Conservation (phyloP, 2,329 filamentous ascomycete genomes). For the Apiospora marii region DNA sequence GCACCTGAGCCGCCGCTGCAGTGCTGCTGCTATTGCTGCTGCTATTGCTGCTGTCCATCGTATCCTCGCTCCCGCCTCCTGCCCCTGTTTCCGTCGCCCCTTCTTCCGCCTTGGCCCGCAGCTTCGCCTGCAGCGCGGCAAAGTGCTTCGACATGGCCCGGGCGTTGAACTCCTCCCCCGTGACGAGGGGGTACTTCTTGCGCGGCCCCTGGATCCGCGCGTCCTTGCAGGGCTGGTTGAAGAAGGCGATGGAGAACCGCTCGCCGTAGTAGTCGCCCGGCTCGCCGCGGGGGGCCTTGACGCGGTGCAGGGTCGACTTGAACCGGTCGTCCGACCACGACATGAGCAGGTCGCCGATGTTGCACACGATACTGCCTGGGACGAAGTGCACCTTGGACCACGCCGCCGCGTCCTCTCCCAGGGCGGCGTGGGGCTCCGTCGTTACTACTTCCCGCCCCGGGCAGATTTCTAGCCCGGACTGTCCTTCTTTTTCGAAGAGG, state of each 20-base stretch:
- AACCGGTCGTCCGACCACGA: constrained; percentile 71
- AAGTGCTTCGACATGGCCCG: constrained; percentile 47
- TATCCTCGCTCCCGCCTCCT: background rate
- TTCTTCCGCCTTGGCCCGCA: background rate
- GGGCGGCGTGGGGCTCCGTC: constrained; percentile 60
- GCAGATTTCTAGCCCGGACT: constrained; percentile 68
- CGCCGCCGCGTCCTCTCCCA: constrained; percentile 49
- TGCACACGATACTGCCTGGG: constrained; percentile 63
- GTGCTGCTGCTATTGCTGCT: background rate
- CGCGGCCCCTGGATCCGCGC: constrained; percentile 62
- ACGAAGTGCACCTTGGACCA: constrained; percentile 66
- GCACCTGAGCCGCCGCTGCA: background rate
- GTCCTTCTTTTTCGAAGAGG: constrained; percentile 64
- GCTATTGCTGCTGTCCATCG: background rate
- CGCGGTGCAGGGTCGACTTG: constrained; percentile 69
- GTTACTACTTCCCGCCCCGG: constrained; percentile 66
- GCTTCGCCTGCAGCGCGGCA: constrained; percentile 23
- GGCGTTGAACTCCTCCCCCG: constrained; percentile 66
- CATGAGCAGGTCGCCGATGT: constrained; percentile 70
- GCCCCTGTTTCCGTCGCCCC: background rate
- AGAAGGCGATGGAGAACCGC: constrained; percentile 69
- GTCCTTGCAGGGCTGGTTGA: constrained; percentile 67
- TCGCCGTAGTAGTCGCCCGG: constrained; percentile 61
- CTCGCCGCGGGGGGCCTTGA: constrained; percentile 61
- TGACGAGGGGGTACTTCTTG: constrained; percentile 67